These are phyloP conservation scores for Morella rubra DNA, from an alignment of 306 rosid genomes.

Conservation along the genomic window DNA sequence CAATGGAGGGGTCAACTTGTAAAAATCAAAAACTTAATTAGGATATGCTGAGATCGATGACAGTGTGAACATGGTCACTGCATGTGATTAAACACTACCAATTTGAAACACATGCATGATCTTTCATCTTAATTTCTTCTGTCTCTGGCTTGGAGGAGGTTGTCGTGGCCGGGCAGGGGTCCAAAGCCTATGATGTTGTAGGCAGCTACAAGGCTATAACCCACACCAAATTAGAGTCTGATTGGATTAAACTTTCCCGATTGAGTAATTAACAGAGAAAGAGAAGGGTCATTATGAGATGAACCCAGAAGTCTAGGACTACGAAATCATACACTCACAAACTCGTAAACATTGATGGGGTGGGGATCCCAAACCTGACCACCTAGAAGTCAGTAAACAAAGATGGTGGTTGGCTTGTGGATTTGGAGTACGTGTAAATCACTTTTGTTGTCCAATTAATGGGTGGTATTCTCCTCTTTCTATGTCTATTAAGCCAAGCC, in stretches of 20 bases:
- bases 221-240: background rate
- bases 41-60: no score
- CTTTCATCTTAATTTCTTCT: no score
- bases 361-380: slow-evolving; percentile 73
- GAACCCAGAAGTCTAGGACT: background rate
- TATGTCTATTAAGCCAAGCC: slow-evolving; percentile 37
- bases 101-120: no score
- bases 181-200: no score
- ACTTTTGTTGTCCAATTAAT: slow-evolving; percentile 54
- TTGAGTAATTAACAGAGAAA: slow-evolving; percentile 30
- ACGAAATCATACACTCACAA: slow-evolving; percentile 4
- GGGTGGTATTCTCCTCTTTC: slow-evolving; percentile 46
- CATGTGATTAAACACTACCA: no score
- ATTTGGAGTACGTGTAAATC: slow-evolving; percentile 38
- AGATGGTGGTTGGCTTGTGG: slow-evolving; percentile 46
- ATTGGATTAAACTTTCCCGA: slow-evolving; percentile 33
- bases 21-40: no score
- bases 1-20: no score
- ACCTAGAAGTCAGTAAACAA: slow-evolving; percentile 56
- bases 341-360: slow-evolving; percentile 20
- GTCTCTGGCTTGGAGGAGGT: no score
- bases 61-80: no score
- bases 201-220: no score
- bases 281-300: slow-evolving; percentile 34
- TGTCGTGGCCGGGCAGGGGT: no score